Base-by-base conservation (phyloP, 179 eudicot species). In the Nepenthes alata region DNA sequence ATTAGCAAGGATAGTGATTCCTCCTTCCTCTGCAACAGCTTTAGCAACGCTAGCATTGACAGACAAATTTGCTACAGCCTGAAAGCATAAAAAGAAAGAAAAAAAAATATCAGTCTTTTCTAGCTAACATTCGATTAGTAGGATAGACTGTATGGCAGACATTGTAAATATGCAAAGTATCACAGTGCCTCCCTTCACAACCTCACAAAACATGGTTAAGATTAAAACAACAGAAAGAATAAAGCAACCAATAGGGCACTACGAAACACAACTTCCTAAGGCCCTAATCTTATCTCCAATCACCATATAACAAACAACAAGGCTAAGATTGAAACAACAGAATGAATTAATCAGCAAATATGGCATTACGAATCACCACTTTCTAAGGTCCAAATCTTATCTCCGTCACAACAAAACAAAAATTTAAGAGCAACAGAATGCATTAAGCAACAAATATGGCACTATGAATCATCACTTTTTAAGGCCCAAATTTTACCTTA, bases 51-150 rank as follows among this genome's bases (percentile, higher is more conserved):
- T 83, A 65, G 89, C 71, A 74, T 94, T 94, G 63, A 94, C 96
- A 1, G 99, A 94, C 75, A 94, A 81, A 80, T 87, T 94, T 58
- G 99, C 99, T 73, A 94, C 84, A 56, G 99, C 99, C 99, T 94
- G 65, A 10, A 35, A 41, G 61, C 62, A 13, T 44, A 57, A 48
- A 15, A 39, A 66, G 6, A 39, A 6, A 1, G 9, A 34, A 49
- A 10, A 49, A 2, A 6, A 49, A n/a, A 45, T 5, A 45, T 11
- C 49, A 45, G 8, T 5, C 6, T 45, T 45, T 45, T 45, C 49
- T 5, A 45, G 12, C 12, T 49, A 3, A 34, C 37, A 55, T 25
- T 2, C 0, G 55, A n/a, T 13, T 11, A 13, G 6, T 11, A 15
- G 16, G 6, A 3, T 1, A 52, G n/a, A 52, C 2, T 52, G 16